These are phyloP conservation scores for Saccharomycopsis lassenensis DNA, from an alignment of 805 yeast genomes.

Conservation along the genomic window DNA sequence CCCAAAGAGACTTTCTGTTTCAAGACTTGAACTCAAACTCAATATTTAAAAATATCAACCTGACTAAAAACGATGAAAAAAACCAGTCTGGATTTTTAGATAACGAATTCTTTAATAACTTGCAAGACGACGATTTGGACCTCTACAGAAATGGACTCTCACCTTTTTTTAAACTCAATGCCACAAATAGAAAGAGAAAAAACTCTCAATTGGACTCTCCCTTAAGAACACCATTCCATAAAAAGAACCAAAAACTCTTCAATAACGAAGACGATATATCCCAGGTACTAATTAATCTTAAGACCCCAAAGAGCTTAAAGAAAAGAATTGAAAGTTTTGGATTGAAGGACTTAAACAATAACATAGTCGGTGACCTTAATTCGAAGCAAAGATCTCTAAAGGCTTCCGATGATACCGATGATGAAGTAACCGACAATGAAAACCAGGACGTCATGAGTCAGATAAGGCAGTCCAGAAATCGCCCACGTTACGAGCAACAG, in stretches of 20 bases:
- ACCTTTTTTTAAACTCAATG: slow-evolving; percentile 5
- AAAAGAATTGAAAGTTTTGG: slow-evolving; percentile 5
- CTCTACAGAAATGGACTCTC: slow-evolving; percentile 9
- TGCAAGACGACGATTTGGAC: slow-evolving; percentile 7
- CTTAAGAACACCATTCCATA: slow-evolving; percentile 8
- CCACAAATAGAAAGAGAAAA: slow-evolving; percentile 3
- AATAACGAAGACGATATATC: slow-evolving; percentile 10
- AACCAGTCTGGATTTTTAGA: slow-evolving; percentile 1
- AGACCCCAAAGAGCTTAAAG: slow-evolving; percentile 11
- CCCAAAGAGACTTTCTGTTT: slow-evolving; percentile 3
- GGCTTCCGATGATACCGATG: slow-evolving; percentile 6
- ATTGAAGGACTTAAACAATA: slow-evolving; percentile 3
- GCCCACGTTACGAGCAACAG: background rate
- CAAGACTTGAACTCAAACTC: slow-evolving; percentile 3
- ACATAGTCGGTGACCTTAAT: slow-evolving; percentile 7
- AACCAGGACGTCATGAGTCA: background rate
- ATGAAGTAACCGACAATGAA: slow-evolving; percentile 3
- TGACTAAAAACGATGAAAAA: background rate
- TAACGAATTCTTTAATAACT: background rate
- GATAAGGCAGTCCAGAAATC: background rate
- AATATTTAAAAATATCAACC: slow-evolving; percentile 1
- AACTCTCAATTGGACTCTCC: slow-evolving; percentile 9
- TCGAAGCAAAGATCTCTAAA: background rate
- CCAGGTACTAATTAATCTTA: slow-evolving; percentile 8
- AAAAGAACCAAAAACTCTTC: background rate